Percentiles rank a stretch among this genome's conserved stretches.
Evolutionary conservation across 1,139 yeast species (phyloP).

Genomic region (Taiozyma sp.): DNA sequence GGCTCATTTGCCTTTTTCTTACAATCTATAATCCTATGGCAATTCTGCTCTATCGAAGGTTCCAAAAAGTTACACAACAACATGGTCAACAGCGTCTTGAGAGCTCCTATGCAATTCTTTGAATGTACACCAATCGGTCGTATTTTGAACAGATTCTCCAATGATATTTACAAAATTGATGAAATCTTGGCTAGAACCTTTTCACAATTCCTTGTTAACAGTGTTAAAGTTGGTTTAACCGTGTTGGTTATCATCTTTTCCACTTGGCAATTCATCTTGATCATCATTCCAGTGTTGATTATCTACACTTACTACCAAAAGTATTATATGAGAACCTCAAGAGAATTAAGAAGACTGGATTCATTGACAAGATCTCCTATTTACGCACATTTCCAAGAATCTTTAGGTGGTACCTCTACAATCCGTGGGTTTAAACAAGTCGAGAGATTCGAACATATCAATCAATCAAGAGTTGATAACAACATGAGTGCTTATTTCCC

Average conservation of each 20-base stretch:
- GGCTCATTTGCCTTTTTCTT: conserved; percentile 55
- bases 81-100: conserved; percentile 75
- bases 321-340: conserved; percentile 81
- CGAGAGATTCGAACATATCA: conserved; percentile 64
- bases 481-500: conserved; percentile 93
- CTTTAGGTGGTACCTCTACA: conserved; percentile 83
- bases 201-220: conserved; percentile 71
- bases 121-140: conserved; percentile 98
- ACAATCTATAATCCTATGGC: conserved; percentile 73
- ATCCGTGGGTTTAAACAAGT: conserved; percentile 85
- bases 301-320: conserved; percentile 83
- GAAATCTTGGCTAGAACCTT: conserved; percentile 82
- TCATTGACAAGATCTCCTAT: conserved; percentile 92
- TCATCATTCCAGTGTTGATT: conserved; percentile 64
- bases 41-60: conserved; percentile 79
- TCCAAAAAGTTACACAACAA: conserved; percentile 70
- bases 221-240: conserved; percentile 73
- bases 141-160: conserved; percentile 87
- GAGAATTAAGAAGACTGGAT: conserved; percentile 93
- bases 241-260: conserved; percentile 77
- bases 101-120: conserved; percentile 96
- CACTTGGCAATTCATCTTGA: conserved; percentile 79
- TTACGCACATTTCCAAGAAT: conserved; percentile 95
- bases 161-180: conserved; percentile 89
- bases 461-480: conserved; percentile 72